These are phyloP conservation scores for Calamus simplicifolius DNA, from an alignment of 176 grass and related monocot genomes.

Conservation along the genomic window DNA sequence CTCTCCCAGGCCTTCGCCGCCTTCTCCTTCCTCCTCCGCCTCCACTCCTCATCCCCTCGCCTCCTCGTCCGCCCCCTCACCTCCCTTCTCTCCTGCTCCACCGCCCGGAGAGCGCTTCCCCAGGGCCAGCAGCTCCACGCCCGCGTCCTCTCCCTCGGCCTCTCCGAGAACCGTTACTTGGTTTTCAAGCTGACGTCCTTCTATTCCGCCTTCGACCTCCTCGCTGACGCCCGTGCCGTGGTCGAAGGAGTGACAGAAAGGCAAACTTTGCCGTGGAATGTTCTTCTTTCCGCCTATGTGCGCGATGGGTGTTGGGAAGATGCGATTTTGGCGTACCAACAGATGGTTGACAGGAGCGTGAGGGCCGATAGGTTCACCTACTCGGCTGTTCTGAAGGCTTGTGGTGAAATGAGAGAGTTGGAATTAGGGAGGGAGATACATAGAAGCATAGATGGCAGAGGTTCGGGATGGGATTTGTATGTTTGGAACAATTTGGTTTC, in stretches of 20 bases:
- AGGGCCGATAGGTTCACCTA: conserved; percentile 43
- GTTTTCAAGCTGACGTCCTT: conserved; percentile 30
- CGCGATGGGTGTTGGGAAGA: conserved; percentile 23
- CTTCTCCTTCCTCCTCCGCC: conserved; percentile 37
- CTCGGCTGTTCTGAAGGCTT: conserved; percentile 41
- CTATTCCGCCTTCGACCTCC: conserved; percentile 27
- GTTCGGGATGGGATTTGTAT: conserved; percentile 30
- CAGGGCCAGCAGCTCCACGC: conserved; percentile 20
- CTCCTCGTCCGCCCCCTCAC: conserved; percentile 30
- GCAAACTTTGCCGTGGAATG: conserved; percentile 27
- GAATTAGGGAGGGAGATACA: conserved; percentile 31
- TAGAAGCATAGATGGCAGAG: neutral
- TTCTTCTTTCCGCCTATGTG: conserved; percentile 31
- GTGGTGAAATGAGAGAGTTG: conserved; percentile 31
- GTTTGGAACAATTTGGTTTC: conserved; percentile 38
- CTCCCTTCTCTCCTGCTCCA: conserved; percentile 15
- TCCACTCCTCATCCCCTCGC: conserved; percentile 10
- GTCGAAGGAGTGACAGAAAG: conserved; percentile 10
- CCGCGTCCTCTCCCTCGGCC: conserved; percentile 39
- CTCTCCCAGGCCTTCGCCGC: conserved; percentile 23
- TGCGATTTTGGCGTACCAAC: conserved; percentile 29
- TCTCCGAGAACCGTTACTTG: conserved; percentile 20
- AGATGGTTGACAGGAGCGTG: conserved; percentile 15
- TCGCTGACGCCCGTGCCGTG: conserved; percentile 26
- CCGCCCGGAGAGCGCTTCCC: neutral